These are phyloP conservation scores for Solanum piurae DNA, from an alignment of 257 asterid genomes.

Conservation along the genomic window DNA sequence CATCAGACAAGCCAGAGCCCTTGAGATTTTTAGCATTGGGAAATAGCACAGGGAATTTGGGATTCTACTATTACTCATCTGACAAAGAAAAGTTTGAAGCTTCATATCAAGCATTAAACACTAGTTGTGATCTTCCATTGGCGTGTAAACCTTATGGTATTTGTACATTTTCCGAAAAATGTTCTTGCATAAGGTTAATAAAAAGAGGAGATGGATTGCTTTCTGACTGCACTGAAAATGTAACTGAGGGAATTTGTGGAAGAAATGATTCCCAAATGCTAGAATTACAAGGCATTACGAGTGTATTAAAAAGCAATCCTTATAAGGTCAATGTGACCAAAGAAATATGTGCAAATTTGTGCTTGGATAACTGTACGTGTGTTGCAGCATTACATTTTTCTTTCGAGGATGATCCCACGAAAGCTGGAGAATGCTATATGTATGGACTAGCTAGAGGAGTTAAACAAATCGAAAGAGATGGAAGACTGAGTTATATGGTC, in stretches of 20 bases:
- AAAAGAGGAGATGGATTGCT: constrained; percentile 11
- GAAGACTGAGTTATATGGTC: constrained; percentile 34
- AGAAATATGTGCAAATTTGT: constrained; percentile 33
- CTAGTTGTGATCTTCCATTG: constrained; percentile 67
- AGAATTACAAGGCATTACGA: constrained; percentile 47
- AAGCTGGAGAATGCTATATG: constrained; percentile 25
- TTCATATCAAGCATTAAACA: constrained; percentile 47
- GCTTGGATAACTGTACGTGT: constrained; percentile 57
- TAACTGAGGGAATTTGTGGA: constrained; percentile 35
- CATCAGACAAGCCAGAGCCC: constrained; percentile 22
- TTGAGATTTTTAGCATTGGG: constrained; percentile 49
- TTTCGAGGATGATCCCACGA: background rate
- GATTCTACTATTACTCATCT: constrained; percentile 50
- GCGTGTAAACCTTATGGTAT: constrained; percentile 56
- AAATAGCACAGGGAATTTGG: constrained; percentile 45
- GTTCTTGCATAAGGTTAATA: constrained; percentile 47
- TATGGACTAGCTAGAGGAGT: constrained; percentile 56
- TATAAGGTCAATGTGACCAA: constrained; percentile 22
- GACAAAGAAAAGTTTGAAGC: constrained; percentile 34
- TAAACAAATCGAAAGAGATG: constrained; percentile 34
- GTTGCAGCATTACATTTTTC: constrained; percentile 42
- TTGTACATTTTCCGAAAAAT: constrained; percentile 50
- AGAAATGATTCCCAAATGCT: constrained; percentile 35
- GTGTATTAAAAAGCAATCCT: constrained; percentile 39
- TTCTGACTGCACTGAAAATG: constrained; percentile 20